phyloP scores from a whole-genome alignment of 1,139 yeast species.

The Meyerozyma elateridarum region DNA sequence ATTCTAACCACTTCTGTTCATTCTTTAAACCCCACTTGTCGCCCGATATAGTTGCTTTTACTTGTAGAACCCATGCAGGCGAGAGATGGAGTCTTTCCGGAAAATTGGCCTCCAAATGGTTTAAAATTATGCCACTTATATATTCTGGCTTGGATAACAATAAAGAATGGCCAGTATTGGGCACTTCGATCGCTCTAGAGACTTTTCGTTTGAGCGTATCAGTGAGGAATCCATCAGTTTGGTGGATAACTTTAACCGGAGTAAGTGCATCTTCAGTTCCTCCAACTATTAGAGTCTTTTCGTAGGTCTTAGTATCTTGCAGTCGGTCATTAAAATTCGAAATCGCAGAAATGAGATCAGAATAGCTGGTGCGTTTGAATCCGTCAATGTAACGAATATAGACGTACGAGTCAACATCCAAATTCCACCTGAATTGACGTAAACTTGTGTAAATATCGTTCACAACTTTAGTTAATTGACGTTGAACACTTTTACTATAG shows the following conservation, averaged over 20 bases:
- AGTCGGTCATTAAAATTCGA: constrained; percentile 32
- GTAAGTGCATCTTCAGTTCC: constrained; percentile 59
- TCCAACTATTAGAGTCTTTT: constrained; percentile 48
- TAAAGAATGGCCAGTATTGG: constrained; percentile 63
- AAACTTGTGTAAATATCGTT: constrained; percentile 40
- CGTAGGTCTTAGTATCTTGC: constrained; percentile 26
- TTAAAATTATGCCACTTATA: constrained; percentile 57
- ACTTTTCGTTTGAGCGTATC: constrained; percentile 24
- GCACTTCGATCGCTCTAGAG: constrained; percentile 35
- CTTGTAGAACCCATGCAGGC: constrained; percentile 60
- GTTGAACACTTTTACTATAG: constrained; percentile 49
- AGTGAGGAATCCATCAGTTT: constrained; percentile 23
- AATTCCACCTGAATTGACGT: constrained; percentile 66
- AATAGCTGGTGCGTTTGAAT: constrained; percentile 36
- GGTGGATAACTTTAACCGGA: constrained; percentile 33
- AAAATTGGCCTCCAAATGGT: constrained; percentile 50
- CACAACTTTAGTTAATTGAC: constrained; percentile 41
- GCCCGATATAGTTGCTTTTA: constrained; percentile 58
- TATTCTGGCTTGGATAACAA: constrained; percentile 62
- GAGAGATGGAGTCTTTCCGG: constrained; percentile 47
- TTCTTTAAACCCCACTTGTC: constrained; percentile 80
- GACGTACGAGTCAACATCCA: constrained; percentile 54
- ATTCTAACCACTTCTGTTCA: constrained; percentile 64
- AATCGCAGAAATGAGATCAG: constrained; percentile 42
- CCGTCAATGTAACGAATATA: constrained; percentile 53